phyloP scores from a whole-genome alignment of 371 early-diverging fungal species.

The Apophysomyces ossiformis region DNA sequence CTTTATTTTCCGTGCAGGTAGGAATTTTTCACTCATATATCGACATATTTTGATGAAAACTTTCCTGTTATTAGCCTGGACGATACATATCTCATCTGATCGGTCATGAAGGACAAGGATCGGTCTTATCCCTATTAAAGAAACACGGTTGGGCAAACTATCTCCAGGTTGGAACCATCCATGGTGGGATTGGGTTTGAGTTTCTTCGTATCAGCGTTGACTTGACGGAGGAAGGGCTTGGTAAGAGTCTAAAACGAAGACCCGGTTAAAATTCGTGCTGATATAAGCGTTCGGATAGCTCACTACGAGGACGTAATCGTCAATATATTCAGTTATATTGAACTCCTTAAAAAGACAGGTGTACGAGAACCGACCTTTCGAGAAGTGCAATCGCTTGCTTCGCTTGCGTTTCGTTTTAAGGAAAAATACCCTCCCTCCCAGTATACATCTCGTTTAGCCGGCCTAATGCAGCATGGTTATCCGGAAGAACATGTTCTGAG shows the following conservation, averaged over 20 bases:
- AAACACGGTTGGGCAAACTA: slow-evolving; percentile 87
- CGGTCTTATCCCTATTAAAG: slow-evolving; percentile 84
- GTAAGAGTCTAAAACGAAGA: slow-evolving; percentile 35
- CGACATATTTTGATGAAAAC: neutral
- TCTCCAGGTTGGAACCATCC: slow-evolving; percentile 68
- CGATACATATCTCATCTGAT: slow-evolving; percentile 76
- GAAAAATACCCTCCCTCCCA: slow-evolving; percentile 78
- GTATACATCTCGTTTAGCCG: slow-evolving; percentile 65
- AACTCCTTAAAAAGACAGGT: slow-evolving; percentile 71
- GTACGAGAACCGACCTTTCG: slow-evolving; percentile 78
- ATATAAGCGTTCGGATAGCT: slow-evolving; percentile 35
- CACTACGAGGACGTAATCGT: slow-evolving; percentile 78
- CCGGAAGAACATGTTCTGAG: slow-evolving; percentile 70
- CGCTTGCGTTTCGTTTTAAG: slow-evolving; percentile 79
- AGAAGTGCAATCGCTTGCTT: slow-evolving; percentile 74
- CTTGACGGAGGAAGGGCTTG: slow-evolving; percentile 84
- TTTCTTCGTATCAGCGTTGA: slow-evolving; percentile 83
- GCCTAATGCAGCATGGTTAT: slow-evolving; percentile 70
- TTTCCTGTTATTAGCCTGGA: slow-evolving; percentile 56
- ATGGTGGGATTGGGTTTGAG: slow-evolving; percentile 75
- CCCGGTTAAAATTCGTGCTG: slow-evolving; percentile 25
- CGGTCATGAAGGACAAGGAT: slow-evolving; percentile 88
- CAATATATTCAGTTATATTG: slow-evolving; percentile 87
- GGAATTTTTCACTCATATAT: neutral
- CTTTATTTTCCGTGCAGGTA: slow-evolving; percentile 62